phyloP scores from a whole-genome alignment of 495 filamentous ascomycete genomes.

The Parathielavia hyrcaniae region DNA sequence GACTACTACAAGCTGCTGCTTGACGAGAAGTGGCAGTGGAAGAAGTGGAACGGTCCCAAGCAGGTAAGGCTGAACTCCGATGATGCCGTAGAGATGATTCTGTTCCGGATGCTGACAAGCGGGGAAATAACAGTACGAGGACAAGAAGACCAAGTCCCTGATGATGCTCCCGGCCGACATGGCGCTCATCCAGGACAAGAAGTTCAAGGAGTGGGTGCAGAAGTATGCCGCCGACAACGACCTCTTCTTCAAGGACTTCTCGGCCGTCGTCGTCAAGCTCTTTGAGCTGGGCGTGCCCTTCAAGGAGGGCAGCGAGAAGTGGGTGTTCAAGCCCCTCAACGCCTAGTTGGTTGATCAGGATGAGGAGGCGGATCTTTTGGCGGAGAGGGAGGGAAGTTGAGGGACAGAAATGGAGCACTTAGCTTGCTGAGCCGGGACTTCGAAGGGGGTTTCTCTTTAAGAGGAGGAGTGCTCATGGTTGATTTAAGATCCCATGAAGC shows the following conservation, averaged over 20 bases:
- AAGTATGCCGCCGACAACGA: conserved; percentile 90
- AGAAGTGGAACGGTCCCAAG: conserved; percentile 89
- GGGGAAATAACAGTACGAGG: conserved; percentile 57
- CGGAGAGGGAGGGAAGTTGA: no score
- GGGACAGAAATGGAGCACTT: neutral
- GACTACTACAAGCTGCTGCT: conserved; percentile 86
- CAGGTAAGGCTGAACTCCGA: conserved; percentile 30
- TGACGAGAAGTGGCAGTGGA: conserved; percentile 85
- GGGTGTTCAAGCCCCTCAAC: conserved; percentile 63
- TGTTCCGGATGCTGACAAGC: conserved; percentile 8
- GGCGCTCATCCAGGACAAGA: conserved; percentile 80
- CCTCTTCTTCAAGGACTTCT: conserved; percentile 89
- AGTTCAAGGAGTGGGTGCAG: conserved; percentile 76
- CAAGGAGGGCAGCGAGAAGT: conserved; percentile 54
- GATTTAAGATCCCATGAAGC: neutral
- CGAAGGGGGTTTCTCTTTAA: neutral
- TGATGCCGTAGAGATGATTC: neutral
- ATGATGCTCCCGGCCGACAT: conserved; percentile 98
- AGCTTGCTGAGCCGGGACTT: neutral
- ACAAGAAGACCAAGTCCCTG: conserved; percentile 72
- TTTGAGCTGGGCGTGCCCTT: conserved; percentile 97
- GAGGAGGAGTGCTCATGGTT: neutral
- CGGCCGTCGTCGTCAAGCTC: conserved; percentile 68
- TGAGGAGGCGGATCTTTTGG: neutral
- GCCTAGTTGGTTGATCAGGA: conserved; percentile 10